These are phyloP conservation scores for Clarireedia monteithiana DNA, from an alignment of 2,329 filamentous ascomycete species.

Conservation along the genomic window DNA sequence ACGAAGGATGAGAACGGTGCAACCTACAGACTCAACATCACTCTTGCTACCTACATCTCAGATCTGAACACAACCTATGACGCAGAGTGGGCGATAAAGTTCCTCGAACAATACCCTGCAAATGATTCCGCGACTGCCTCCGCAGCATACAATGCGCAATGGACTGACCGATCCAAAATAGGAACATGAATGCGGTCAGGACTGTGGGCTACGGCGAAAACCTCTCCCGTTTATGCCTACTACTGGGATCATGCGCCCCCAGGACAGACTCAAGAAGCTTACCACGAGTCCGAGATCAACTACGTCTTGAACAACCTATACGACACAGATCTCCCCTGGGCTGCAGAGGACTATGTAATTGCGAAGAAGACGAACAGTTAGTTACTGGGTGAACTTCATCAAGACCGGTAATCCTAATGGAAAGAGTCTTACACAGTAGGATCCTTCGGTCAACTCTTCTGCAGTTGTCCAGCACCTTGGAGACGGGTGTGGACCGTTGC, in stretches of 20 bases:
- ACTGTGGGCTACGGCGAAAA: conserved; percentile 22
- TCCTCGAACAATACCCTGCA: conserved; percentile 24
- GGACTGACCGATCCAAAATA: conserved; percentile 21
- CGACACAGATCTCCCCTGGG: conserved; percentile 21
- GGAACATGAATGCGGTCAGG: conserved; percentile 24
- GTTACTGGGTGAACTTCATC: conserved; percentile 69
- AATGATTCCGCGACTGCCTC: conserved; percentile 18
- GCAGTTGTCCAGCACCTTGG: not conserved
- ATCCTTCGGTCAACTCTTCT: not conserved
- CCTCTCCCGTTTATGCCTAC: conserved; percentile 26
- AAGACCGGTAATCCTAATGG: conserved; percentile 56
- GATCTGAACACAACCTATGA: conserved; percentile 12
- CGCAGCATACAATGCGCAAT: conserved; percentile 21
- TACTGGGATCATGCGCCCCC: conserved; percentile 28
- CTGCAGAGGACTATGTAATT: conserved; percentile 23
- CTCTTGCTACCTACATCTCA: conserved; percentile 22
- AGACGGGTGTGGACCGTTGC: not conserved
- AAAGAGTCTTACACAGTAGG: not conserved
- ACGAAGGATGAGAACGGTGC: conserved; percentile 12
- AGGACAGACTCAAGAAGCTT: conserved; percentile 19
- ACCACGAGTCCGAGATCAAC: conserved; percentile 28
- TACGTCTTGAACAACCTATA: conserved; percentile 30
- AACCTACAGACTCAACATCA: conserved; percentile 29
- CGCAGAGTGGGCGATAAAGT: conserved; percentile 4
- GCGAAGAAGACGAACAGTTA: conserved; percentile 45